Evolutionary conservation across 208 protist genomes (phyloP), one percentile per base, ranked within the genome.

Genomic region (Naegleria fowleri): DNA sequence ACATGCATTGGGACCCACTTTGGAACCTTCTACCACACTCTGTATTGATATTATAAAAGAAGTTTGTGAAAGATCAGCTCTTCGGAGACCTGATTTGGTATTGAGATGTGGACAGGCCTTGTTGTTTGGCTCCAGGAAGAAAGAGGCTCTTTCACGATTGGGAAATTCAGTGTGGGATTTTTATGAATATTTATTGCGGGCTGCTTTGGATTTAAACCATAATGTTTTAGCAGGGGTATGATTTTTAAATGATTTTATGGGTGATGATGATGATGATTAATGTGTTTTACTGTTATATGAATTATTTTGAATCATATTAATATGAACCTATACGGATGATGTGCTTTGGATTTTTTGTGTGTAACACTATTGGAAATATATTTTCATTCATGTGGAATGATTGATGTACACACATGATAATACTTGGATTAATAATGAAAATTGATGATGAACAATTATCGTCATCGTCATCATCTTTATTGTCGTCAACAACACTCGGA

Each of bases 81-180:
- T 88, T 7, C 51, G 85, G 40, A 88, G 85, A 88, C 85, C 85
- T 88, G 85, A 88, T 58, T 58, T 88, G 55, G 85, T 88, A 0
- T 0, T 58, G 7, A 29, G 36, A 13, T 88, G 39, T n/a, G 85
- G 85, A 58, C 0, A 58, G 7, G 9, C 51, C 29, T 52, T 87
- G 29, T 88, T 88, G n/a, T 88, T 88, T 58, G 7, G 41, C 5
- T 19, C 7, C 4, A 9, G 41, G 9, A 86, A 86, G 15, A 22
- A 29, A 22, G 85, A 88, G 25, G 85, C 43, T 2, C 9, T 15
- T 36, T 88, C 85, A 33, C 5, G 6, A 51, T 29, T 88, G 7
- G 25, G 25, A 88, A 58, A 88, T 38, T 39, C 40, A 33, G 85
- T 88, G 11, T 88, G 85, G 85, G 22, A 88, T 58, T 33, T 59